These are phyloP conservation scores for Perilla frutescens DNA, from an alignment of 257 asterid genomes.

Conservation along the genomic window DNA sequence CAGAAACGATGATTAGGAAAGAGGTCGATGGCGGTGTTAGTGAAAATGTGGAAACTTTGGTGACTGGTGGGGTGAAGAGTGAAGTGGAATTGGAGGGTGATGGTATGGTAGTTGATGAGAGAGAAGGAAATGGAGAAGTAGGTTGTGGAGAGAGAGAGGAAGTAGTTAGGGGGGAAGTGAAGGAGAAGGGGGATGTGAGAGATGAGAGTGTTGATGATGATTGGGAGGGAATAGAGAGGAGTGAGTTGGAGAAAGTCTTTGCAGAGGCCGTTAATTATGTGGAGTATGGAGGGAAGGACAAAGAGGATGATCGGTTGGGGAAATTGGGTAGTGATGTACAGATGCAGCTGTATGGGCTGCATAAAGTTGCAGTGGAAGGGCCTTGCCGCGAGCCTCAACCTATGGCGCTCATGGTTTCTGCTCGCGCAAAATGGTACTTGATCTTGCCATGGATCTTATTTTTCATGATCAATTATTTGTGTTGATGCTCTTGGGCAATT, in stretches of 20 bases:
- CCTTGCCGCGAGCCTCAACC: slow-evolving; percentile 84
- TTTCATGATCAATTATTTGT: not conserved
- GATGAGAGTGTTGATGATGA: slow-evolving; percentile 54
- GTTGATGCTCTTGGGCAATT: not conserved
- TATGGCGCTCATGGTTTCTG: slow-evolving; percentile 71
- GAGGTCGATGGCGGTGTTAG: slow-evolving; percentile 24
- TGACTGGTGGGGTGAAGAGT: slow-evolving; percentile 22
- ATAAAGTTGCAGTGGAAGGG: slow-evolving; percentile 84
- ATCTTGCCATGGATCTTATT: slow-evolving; percentile 16
- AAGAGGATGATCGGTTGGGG: slow-evolving; percentile 38
- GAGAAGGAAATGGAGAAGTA: slow-evolving; percentile 28
- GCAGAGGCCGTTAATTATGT: slow-evolving; percentile 77
- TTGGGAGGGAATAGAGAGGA: slow-evolving; percentile 96
- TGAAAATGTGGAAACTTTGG: slow-evolving; percentile 25
- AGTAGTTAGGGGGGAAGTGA: slow-evolving; percentile 30
- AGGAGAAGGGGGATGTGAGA: slow-evolving; percentile 18
- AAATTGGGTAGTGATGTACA: slow-evolving; percentile 57
- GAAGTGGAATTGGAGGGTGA: slow-evolving; percentile 27
- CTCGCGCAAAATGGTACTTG: slow-evolving; percentile 90
- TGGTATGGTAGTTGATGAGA: slow-evolving; percentile 32
- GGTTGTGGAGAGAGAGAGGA: slow-evolving; percentile 25
- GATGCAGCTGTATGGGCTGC: slow-evolving; percentile 78
- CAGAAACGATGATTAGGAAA: slow-evolving; percentile 35
- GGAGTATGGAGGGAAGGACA: slow-evolving; percentile 54
- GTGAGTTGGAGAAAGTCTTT: slow-evolving; percentile 80